Conservation (phyloP, 371 early-diverging fungal species). For the Mortierella sp. region DNA sequence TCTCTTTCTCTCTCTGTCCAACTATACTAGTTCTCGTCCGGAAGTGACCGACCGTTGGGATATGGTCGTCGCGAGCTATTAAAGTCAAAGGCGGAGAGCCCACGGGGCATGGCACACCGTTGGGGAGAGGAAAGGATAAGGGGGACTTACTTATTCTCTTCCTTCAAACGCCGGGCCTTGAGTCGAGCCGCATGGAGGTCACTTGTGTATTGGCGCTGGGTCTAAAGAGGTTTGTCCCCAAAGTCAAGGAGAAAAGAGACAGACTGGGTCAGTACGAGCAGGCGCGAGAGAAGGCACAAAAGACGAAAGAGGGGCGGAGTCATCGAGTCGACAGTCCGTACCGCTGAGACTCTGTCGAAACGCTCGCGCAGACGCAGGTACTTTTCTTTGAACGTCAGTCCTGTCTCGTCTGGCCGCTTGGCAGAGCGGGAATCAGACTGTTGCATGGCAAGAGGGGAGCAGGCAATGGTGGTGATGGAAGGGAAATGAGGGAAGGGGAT, state of each 20-base stretch:
- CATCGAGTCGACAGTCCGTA: slow-evolving; percentile 6
- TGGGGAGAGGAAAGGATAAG: neutral
- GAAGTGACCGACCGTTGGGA: too few relatives aligned
- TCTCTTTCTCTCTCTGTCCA: too few relatives aligned
- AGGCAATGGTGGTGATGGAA: neutral
- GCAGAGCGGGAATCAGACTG: too few relatives aligned
- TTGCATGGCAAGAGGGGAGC: too few relatives aligned
- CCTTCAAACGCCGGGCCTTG: slow-evolving; percentile 42
- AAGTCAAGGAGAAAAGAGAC: neutral
- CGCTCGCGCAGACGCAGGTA: slow-evolving; percentile 46
- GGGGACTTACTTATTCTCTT: slow-evolving; percentile 48
- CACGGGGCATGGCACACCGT: too few relatives aligned
- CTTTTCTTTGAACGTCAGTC: slow-evolving; percentile 47
- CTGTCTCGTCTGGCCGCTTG: slow-evolving; percentile 25
- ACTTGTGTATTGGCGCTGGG: slow-evolving; percentile 45
- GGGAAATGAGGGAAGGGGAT: neutral
- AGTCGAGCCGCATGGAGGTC: slow-evolving; percentile 40
- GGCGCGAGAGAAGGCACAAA: neutral
- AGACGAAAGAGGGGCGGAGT: neutral
- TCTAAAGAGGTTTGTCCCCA: slow-evolving; percentile 19
- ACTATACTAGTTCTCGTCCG: too few relatives aligned
- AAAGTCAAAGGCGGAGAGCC: too few relatives aligned
- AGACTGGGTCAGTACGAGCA: neutral
- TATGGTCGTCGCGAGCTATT: too few relatives aligned
- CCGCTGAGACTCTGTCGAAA: slow-evolving; percentile 48